Base-by-base conservation (phyloP, 1,284 basidiomycete species). In the Bondarzewia mesenterica region DNA sequence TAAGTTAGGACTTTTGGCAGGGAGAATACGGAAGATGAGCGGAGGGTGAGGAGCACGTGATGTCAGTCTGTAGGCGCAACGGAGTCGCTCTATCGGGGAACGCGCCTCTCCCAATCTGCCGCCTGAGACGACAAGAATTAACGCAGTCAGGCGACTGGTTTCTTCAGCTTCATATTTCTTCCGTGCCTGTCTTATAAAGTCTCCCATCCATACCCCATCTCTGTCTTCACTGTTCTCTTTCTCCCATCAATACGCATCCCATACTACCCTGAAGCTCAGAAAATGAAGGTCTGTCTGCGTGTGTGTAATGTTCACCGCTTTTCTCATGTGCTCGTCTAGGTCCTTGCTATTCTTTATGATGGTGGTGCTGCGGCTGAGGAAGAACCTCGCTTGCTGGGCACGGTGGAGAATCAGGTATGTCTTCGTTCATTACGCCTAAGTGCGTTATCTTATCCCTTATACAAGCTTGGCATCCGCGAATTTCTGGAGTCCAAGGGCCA, bases 311-410 rank as follows among this genome's bases (percentile, higher is more conserved):
- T 32, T n/a, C 12, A n/a, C 3, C 29, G n/a, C 29, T 10, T 7
- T n/a, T 12, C n/a, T 32, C 12, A 32, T n/a, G 10, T 2, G 5
- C 29, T n/a, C 10, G n/a, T 32, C 2, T 39, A 89, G 84, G 70
- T 90, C 57, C 75, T 90, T 50, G 82, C 84, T 58, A 78, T 90
- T 57, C 77, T 91, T 46, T 85, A 87, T 69, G 72, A 77, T 54
- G 83, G 84, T 62, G 74, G 72, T 54, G 58, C 76, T 52, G 79
- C 83, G 53, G 89, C 90, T 50, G 56, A 72, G 56, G 73, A 86
- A 55, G 84, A 93, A 66, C 76, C 85, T 44, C 78, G 84, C 60
- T 80, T 93, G 27, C 75, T 93, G 42, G 91, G 90, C 47, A 90
- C 91, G 7, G 74, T 80, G 49, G 89, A 94, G 69, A 93, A 49